phyloP scores from a whole-genome alignment of 2,329 filamentous ascomycete genomes.

The Epicoccum sorghinum region DNA sequence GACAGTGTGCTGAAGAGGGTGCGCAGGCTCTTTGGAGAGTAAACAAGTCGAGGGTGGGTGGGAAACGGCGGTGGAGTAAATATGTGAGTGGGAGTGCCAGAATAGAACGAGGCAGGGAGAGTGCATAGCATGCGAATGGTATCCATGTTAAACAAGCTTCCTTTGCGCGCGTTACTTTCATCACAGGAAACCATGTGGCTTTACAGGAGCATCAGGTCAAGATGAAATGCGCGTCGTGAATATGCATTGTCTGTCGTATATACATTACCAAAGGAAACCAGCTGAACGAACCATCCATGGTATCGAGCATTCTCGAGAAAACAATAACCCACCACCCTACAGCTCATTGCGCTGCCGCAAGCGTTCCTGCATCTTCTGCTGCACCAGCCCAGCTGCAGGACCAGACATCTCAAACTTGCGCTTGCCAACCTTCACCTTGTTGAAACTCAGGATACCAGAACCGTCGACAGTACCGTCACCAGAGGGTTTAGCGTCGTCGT shows the following conservation, averaged over 20 bases:
- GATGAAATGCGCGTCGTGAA: neutral
- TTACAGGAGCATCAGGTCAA: too few species aligned
- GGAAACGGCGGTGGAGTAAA: neutral
- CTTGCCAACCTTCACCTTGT: conserved; percentile 35
- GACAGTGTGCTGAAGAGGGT: conserved; percentile 95
- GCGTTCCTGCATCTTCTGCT: conserved; percentile 37
- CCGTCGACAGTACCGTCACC: neutral
- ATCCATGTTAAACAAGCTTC: conserved; percentile 3
- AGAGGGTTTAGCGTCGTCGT: neutral
- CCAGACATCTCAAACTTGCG: conserved; percentile 43
- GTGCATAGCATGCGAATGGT: conserved; percentile 14
- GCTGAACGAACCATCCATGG: conserved; percentile 20
- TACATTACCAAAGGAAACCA: conserved; percentile 24
- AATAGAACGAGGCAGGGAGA: neutral
- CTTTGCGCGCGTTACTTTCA: neutral
- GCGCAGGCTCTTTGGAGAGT: conserved; percentile 74
- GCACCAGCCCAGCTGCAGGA: conserved; percentile 43
- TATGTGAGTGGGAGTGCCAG: too few species aligned
- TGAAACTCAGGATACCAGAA: conserved; percentile 10
- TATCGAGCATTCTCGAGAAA: conserved; percentile 22
- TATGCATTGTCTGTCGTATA: conserved; percentile 24
- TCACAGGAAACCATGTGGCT: too few species aligned
- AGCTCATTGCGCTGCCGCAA: conserved; percentile 39
- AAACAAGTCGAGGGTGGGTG: conserved; percentile 34
- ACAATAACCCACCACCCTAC: conserved; percentile 21